Evolutionary conservation across 1,284 basidiomycete genomes (phyloP).

Genomic region (Papiliotrema flavescens): DNA sequence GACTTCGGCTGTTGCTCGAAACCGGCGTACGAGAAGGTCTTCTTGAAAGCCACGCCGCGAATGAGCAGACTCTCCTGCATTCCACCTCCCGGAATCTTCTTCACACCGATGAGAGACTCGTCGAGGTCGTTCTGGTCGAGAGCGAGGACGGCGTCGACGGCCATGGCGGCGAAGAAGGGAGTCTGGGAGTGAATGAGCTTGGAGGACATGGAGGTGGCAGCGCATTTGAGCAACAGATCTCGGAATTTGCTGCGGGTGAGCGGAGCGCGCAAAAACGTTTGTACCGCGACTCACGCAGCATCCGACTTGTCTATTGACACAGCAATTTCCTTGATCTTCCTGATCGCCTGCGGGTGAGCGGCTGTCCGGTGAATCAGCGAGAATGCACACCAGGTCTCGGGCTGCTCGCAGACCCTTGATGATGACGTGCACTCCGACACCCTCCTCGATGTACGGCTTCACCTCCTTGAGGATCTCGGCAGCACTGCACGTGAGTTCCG

Average conservation of each 20-base stretch:
- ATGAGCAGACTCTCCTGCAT: slow-evolving; percentile 93
- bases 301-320: slow-evolving; percentile 86
- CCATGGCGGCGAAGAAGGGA: slow-evolving; percentile 98
- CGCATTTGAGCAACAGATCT: slow-evolving; percentile 91
- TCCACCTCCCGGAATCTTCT: slow-evolving; percentile 98
- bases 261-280: not conserved
- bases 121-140: slow-evolving; percentile 93
- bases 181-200: slow-evolving; percentile 99
- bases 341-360: slow-evolving; percentile 61
- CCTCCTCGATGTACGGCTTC: slow-evolving; percentile 89
- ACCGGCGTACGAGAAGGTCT: slow-evolving; percentile 98
- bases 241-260: slow-evolving; percentile 65
- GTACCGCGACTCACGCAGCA: slow-evolving; percentile 63
- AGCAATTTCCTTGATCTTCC: slow-evolving; percentile 85
- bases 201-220: slow-evolving; percentile 98
- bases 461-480: slow-evolving; percentile 94
- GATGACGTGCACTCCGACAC: slow-evolving; percentile 94
- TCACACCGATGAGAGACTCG: slow-evolving; percentile 94
- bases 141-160: slow-evolving; percentile 90
- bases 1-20: slow-evolving; percentile 98
- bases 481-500: slow-evolving; percentile 51
- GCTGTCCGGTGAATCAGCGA: not conserved
- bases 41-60: slow-evolving; percentile 95
- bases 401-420: slow-evolving; percentile 94
- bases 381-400: slow-evolving; percentile 65